These are phyloP conservation scores for Xylaria sp. DNA, from an alignment of 2,329 filamentous ascomycete genomes.

Conservation along the genomic window DNA sequence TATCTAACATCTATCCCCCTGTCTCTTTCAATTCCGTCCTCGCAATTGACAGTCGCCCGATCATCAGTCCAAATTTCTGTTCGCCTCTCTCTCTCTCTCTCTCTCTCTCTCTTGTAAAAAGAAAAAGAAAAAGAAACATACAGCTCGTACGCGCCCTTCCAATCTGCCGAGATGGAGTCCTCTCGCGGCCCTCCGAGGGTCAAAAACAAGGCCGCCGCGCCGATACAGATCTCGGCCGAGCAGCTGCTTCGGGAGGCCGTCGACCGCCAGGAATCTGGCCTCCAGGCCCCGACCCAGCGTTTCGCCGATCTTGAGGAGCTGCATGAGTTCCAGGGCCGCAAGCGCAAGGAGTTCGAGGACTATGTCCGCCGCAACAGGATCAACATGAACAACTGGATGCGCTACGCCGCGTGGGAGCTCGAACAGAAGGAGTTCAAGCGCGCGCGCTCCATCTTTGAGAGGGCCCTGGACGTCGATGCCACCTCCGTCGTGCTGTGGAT, in stretches of 20 bases:
- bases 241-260: conserved; percentile 97
- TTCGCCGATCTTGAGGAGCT: conserved; percentile 98
- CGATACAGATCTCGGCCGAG: conserved; percentile 92
- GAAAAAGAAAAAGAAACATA: too few species aligned
- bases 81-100: too few species aligned
- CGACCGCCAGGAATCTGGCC: conserved; percentile 88
- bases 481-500: conserved; percentile 91
- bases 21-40: not conserved
- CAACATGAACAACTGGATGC: conserved; percentile 99
- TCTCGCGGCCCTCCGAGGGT: conserved; percentile 92
- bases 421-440: conserved; percentile 97
- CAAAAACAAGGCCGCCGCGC: conserved; percentile 98
- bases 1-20: too few species aligned
- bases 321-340: conserved; percentile 95
- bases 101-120: not conserved
- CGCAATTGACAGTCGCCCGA: not conserved
- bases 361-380: conserved; percentile 95
- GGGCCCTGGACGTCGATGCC: conserved; percentile 90
- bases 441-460: conserved; percentile 92
- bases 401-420: conserved; percentile 96
- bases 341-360: conserved; percentile 96
- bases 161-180: conserved; percentile 78
- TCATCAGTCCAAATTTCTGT: not conserved
- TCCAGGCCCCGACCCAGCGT: conserved; percentile 92
- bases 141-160: not conserved